Percentiles rank a stretch among this genome's conserved stretches.
phyloP scores from a whole-genome alignment of 139 green algal genomes.

The Chlorella sp. region DNA sequence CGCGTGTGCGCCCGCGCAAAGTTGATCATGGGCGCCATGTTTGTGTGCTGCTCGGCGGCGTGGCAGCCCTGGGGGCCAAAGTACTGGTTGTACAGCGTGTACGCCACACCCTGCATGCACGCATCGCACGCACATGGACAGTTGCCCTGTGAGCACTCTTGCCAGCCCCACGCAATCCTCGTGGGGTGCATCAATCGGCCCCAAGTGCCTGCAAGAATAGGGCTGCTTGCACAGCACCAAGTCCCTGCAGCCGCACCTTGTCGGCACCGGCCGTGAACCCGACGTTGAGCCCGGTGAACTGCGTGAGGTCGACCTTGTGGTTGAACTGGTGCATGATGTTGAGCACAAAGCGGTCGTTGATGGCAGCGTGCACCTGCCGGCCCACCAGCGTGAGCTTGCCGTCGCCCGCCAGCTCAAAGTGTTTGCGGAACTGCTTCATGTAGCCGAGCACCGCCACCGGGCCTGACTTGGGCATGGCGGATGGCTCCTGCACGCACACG shows the following conservation, averaged over 20 bases:
- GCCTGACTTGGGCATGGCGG: neutral
- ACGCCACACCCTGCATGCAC: slow-evolving; percentile 19
- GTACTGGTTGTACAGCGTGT: slow-evolving; percentile 30
- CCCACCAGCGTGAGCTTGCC: slow-evolving; percentile 8
- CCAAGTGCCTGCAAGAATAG: neutral
- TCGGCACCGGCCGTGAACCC: slow-evolving; percentile 24
- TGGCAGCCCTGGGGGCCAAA: slow-evolving; percentile 3
- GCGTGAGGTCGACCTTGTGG: slow-evolving; percentile 15
- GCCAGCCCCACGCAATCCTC: too few species aligned
- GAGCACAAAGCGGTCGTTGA: slow-evolving; percentile 36
- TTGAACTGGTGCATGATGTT: slow-evolving; percentile 24
- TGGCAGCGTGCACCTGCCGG: slow-evolving; percentile 23
- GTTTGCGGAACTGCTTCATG: slow-evolving; percentile 31
- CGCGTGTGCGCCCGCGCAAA: neutral
- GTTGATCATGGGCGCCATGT: slow-evolving; percentile 21
- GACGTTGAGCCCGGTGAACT: slow-evolving; percentile 16
- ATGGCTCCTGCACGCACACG: neutral
- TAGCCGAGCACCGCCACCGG: slow-evolving; percentile 12
- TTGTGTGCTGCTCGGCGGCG: neutral
- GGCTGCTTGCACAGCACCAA: neutral
- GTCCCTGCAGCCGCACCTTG: slow-evolving; percentile 13
- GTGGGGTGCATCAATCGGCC: neutral
- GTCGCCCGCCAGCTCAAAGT: slow-evolving; percentile 12
- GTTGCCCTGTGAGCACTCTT: too few species aligned
- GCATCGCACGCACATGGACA: too few species aligned